Percentiles rank a stretch among this genome's conserved stretches.
Conservation (phyloP, 108 stramenopile species). For the Licmophora abbreviata region DNA sequence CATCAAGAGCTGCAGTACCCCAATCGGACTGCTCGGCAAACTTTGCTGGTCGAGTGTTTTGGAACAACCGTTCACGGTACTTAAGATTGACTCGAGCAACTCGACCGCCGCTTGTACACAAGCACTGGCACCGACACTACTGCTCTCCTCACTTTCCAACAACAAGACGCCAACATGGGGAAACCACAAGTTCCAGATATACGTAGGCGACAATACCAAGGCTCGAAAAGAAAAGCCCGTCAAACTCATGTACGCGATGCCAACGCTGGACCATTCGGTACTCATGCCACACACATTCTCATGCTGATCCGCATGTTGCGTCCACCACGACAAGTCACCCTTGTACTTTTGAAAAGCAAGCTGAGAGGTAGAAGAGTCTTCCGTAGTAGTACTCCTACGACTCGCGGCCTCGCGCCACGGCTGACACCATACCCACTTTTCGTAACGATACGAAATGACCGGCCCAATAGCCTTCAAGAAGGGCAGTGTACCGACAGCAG, state of each 20-base stretch:
- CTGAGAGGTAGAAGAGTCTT: too few species aligned
- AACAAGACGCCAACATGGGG: constrained; percentile 24
- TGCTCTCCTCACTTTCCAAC: neutral
- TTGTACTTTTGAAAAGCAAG: neutral
- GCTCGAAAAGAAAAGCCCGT: constrained; percentile 16
- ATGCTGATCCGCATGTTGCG: constrained; percentile 1
- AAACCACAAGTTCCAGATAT: constrained; percentile 26
- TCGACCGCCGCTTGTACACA: constrained; percentile 2
- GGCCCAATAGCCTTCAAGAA: constrained; percentile 1
- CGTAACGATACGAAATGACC: neutral
- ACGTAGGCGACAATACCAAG: constrained; percentile 9
- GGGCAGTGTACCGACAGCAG: neutral
- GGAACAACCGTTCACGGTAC: neutral
- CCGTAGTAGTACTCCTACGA: too few species aligned
- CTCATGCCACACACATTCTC: constrained; percentile 25
- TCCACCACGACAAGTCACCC: constrained; percentile 24
- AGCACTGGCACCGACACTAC: too few species aligned
- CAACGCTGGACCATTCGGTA: constrained; percentile 15
- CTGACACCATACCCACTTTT: constrained; percentile 4
- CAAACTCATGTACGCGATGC: constrained; percentile 17
- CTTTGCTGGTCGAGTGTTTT: neutral
- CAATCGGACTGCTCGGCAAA: constrained; percentile 10
- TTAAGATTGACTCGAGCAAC: neutral
- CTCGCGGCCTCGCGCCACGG: neutral
- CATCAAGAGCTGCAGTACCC: constrained; percentile 21